Percentiles rank a stretch among this genome's conserved stretches.
phyloP scores from a whole-genome alignment of 768 basidiomycete species.

The Mycena galericulata region DNA sequence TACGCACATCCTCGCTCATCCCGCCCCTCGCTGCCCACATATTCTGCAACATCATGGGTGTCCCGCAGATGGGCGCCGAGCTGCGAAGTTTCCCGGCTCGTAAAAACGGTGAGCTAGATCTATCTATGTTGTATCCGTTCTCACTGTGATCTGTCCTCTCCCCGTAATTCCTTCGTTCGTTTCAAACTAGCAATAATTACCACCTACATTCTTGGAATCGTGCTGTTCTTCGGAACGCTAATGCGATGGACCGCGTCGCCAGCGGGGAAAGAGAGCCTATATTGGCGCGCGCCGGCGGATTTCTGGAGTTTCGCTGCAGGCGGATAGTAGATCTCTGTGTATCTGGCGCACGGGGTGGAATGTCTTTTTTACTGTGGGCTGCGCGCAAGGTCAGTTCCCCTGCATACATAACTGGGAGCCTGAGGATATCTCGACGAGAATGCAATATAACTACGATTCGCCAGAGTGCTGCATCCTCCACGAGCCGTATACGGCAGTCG shows the following conservation, averaged over 20 bases:
- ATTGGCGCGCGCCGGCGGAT: too few species aligned
- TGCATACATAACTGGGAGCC: too few species aligned
- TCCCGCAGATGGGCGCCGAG: constrained; percentile 77
- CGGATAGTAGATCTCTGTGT: too few species aligned
- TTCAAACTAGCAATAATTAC: constrained; percentile 28
- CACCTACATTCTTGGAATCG: constrained; percentile 19
- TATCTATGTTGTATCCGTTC: constrained; percentile 20
- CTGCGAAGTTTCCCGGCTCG: constrained; percentile 62
- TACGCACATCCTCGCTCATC: constrained; percentile 85
- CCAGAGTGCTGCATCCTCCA: too few species aligned
- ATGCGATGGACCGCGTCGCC: constrained; percentile 4
- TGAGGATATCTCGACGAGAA: too few species aligned
- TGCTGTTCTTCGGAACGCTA: constrained; percentile 7
- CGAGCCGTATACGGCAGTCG: too few species aligned
- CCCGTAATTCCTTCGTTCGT: not conserved
- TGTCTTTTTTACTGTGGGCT: too few species aligned
- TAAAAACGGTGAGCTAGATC: constrained; percentile 59
- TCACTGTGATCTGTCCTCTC: not conserved
- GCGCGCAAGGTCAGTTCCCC: too few species aligned
- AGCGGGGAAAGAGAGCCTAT: not conserved
- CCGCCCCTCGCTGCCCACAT: constrained; percentile 85
- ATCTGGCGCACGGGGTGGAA: too few species aligned
- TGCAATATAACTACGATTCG: too few species aligned
- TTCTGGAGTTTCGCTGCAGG: too few species aligned
- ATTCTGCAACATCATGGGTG: constrained; percentile 95